A percentile compares a stretch with the other conserved stretches of the same genome.
These are phyloP conservation scores for Dendrobium chrysotoxum DNA, from an alignment of 106 monocot species.

Conservation along the genomic window DNA sequence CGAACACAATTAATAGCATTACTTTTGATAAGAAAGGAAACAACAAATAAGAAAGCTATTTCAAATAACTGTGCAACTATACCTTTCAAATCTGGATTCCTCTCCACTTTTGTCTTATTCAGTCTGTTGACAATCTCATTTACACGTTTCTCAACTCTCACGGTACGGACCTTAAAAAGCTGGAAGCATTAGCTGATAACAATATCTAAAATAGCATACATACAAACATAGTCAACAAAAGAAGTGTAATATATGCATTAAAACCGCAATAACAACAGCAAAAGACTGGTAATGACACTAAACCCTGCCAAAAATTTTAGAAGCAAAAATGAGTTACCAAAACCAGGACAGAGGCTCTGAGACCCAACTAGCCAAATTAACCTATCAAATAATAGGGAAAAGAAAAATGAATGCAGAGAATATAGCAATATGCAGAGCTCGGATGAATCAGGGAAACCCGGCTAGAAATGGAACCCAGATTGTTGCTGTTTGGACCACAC, in stretches of 20 bases:
- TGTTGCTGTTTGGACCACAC: background rate
- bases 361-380: background rate
- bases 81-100: constrained; percentile 91
- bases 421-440: background rate
- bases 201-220: background rate
- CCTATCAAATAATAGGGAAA: background rate
- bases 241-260: background rate
- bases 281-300: background rate
- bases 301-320: background rate
- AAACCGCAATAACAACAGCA: background rate
- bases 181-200: background rate
- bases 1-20: background rate
- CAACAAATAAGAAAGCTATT: background rate
- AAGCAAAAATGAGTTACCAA: background rate
- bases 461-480: background rate
- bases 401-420: background rate
- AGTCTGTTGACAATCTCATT: constrained; percentile 88
- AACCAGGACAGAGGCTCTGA: background rate
- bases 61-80: background rate
- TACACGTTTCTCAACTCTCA: constrained; percentile 79
- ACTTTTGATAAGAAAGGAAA: background rate
- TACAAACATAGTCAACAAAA: background rate
- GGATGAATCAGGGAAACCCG: background rate
- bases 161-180: constrained; percentile 57
- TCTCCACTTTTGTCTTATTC: constrained; percentile 95